Base-by-base conservation (phyloP, 352 stramenopile species). In the Globisporangium parvum region DNA sequence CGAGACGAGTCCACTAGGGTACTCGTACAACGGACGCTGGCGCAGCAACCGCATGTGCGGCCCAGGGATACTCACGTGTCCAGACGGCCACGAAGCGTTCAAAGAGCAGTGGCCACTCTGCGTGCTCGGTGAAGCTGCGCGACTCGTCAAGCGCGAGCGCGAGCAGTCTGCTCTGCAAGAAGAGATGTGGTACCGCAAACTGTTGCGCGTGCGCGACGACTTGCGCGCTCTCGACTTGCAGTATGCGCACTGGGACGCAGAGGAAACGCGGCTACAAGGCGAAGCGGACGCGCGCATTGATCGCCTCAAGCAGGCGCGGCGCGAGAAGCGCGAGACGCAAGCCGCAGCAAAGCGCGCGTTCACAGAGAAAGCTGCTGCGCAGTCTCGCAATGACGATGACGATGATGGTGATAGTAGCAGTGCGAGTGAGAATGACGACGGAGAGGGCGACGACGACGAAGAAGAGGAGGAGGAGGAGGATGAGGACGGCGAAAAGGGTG, bases 151-250 rank as follows among this genome's bases (percentile, higher is more conserved):
- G 20, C 62, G 55, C 3, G 71, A 88, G 53, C 51, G 67, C n/a
- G 21, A 48, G 5, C 44, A 55, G 4, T 50, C 37, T 0, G 55
- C 45, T 2, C 59, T 71, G 56, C 31, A 50, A 0, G 51, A 83
- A 23, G 76, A 88, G 53, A 62, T 60, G n/a, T 81, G 69, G 65
- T 74, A 78, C 47, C 71, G 80, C 2, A 53, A 69, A 26, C 55
- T 91, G 24, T 60, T 91, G 48, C 77, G 80, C 4, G 77, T 91
- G 6, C 71, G 80, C 0, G 77, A 91, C 44, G 77, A 91, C 49
- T 56, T 91, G 47, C 71, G 80, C 0, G 80, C 67, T 3, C 55
- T 80, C 47, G 80, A 91, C 53, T 51, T 85, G 49, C 77, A 88
- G 37, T 75, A 80, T 42, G 77, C 71, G 9, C 81, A 67, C 49